phyloP scores from a whole-genome alignment of 768 basidiomycete genomes.

The Kwoniella newhampshirensis region DNA sequence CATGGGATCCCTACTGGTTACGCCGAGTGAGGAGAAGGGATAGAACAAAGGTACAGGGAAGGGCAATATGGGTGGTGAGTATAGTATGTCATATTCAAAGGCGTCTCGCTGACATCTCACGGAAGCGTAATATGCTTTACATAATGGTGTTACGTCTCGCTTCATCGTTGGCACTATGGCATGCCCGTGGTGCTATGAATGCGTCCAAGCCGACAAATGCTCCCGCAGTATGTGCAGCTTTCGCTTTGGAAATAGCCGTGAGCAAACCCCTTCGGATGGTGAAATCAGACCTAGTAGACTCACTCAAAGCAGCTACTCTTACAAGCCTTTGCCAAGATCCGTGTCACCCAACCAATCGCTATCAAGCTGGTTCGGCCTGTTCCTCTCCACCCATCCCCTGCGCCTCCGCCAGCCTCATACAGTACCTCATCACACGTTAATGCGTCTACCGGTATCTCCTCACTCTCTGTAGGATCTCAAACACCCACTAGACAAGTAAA shows the following conservation, averaged over 20 bases:
- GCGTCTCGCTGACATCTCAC: not conserved
- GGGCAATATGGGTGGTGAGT: slow-evolving; percentile 45
- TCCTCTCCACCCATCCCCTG: slow-evolving; percentile 10
- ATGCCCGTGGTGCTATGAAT: not conserved
- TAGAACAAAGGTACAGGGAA: slow-evolving; percentile 22
- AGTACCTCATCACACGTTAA: not conserved
- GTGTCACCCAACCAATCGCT: slow-evolving; percentile 26
- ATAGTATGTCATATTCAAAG: not conserved
- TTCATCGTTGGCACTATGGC: not conserved
- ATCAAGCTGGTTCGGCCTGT: slow-evolving; percentile 34
- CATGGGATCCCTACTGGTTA: slow-evolving; percentile 81
- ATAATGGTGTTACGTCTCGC: slow-evolving; percentile 20
- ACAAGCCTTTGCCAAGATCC: slow-evolving; percentile 19
- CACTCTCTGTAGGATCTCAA: not conserved
- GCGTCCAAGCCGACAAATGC: no score
- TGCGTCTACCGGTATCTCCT: not conserved
- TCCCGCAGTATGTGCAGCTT: not conserved
- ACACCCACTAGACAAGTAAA: slow-evolving; percentile 16
- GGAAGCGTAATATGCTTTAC: slow-evolving; percentile 37
- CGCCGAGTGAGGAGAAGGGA: slow-evolving; percentile 45
- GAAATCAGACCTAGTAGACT: no score
- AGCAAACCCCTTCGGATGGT: slow-evolving; percentile 8
- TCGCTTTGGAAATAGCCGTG: slow-evolving; percentile 23
- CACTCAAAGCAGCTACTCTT: slow-evolving; percentile 17
- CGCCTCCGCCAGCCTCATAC: not conserved